These are phyloP conservation scores for Fusarium heterosporum DNA, from an alignment of 2,329 filamentous ascomycete genomes.

Conservation along the genomic window DNA sequence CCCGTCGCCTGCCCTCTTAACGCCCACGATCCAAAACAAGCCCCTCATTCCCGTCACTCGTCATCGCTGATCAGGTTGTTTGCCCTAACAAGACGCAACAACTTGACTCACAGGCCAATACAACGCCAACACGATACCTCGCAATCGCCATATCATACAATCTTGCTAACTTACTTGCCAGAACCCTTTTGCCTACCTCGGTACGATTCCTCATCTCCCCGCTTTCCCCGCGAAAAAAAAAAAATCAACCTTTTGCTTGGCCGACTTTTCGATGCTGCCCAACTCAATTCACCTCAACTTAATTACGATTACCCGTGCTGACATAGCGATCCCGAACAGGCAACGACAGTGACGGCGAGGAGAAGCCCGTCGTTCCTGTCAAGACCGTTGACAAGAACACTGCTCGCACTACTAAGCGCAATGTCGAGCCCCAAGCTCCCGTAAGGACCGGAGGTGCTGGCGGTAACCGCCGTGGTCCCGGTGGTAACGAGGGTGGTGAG, in stretches of 20 bases:
- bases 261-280: constrained; percentile 30
- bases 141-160: constrained; percentile 1
- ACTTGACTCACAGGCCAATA: constrained; percentile 2
- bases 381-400: constrained; percentile 90
- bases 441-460: constrained; percentile 56
- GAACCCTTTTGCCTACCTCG: constrained; percentile 99
- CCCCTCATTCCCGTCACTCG: constrained; percentile 38
- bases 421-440: constrained; percentile 80
- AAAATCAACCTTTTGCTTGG: constrained; percentile 32
- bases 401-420: constrained; percentile 83
- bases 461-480: constrained; percentile 66
- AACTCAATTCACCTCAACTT: constrained; percentile 14
- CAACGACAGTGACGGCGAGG: constrained; percentile 70
- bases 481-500: constrained; percentile 90
- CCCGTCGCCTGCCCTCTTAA: background rate
- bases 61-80: constrained; percentile 38
- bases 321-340: constrained; percentile 55
- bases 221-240: constrained; percentile 31
- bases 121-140: constrained; percentile 10
- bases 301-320: constrained; percentile 42
- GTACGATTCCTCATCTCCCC: constrained; percentile 67
- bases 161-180: constrained; percentile 56
- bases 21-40: constrained; percentile 21
- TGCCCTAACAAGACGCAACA: constrained; percentile 38
- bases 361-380: constrained; percentile 83